These are phyloP conservation scores for Debaryomyces subglobosus DNA, from an alignment of 1,139 yeast species.

Conservation along the genomic window DNA sequence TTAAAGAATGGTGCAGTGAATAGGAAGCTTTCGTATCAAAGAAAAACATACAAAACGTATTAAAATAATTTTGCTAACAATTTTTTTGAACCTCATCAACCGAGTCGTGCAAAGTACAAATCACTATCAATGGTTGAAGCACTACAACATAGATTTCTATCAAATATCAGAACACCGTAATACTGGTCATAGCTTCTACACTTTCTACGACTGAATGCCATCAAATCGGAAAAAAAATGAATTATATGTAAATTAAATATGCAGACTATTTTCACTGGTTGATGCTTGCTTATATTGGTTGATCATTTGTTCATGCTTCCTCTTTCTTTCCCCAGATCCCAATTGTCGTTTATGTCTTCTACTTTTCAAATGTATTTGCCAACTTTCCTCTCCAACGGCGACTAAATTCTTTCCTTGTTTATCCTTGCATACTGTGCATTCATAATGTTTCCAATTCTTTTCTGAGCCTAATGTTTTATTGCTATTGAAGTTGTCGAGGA, in stretches of 20 bases:
- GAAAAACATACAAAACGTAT: constrained; percentile 20
- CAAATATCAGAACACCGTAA: background rate
- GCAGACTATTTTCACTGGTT: background rate
- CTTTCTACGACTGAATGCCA: background rate
- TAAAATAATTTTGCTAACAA: background rate
- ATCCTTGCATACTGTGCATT: constrained; percentile 70
- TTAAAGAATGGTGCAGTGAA: constrained; percentile 58
- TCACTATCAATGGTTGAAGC: background rate
- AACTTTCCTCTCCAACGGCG: constrained; percentile 73
- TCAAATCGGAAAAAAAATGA: background rate
- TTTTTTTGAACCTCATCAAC: background rate
- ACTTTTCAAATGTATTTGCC: constrained; percentile 69
- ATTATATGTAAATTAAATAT: background rate
- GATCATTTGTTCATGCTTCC: constrained; percentile 18
- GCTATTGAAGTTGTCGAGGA: constrained; percentile 28
- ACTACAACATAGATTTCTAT: background rate
- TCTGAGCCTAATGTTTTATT: constrained; percentile 41
- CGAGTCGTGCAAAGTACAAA: background rate
- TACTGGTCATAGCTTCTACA: background rate
- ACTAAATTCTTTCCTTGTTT: constrained; percentile 57
- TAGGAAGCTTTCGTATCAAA: constrained; percentile 61
- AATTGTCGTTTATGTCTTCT: constrained; percentile 54
- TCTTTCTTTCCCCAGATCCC: constrained; percentile 20
- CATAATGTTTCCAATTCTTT: constrained; percentile 67
- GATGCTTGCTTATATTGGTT: constrained; percentile 4